Evolutionary conservation across 2,329 filamentous ascomycete species (phyloP), one percentile per base, ranked within the genome.

Genomic region (Apiospora marii): DNA sequence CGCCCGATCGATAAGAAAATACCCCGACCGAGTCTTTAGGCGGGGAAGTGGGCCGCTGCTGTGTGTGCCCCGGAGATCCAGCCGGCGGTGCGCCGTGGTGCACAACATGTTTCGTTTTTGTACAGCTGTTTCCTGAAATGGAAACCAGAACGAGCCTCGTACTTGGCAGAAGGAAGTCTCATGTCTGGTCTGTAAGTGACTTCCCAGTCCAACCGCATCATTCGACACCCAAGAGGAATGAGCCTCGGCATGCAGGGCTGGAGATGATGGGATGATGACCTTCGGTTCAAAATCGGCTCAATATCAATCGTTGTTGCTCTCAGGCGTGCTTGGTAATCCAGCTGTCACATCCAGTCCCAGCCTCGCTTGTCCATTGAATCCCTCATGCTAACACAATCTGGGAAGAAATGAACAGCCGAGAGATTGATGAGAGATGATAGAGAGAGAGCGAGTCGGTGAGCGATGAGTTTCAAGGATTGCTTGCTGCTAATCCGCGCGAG

Each of bases 11-110:
- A 41, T n/a, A 41, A 64, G 58, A 41, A 41, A 64, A 64, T 64
- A 30, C 58, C 34, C 58, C 58, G 58, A 64, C 58, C 58, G 58
- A 64, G 30, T 64, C 58, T 12, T 24, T 37, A 64, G 58, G 58
- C 58, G 58, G 58, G 58, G 58, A 64, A 64, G 58, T 64, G 58
- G 58, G 34, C 58, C 58, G 19, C 58, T 64, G 58, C 22, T 64
- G 58, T 64, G 58, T 34, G 16, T 37, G 53, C 34, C 58, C 58
- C 34, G 34, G 58, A 64, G 58, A 64, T 24, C 19, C 58, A 61
- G 53, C 16, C 16, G 53, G 53, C 30, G 53, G 30, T 49, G 48
- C 48, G 24, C 24, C 22, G 53, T 27, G 27, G 30, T 37, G 30
- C 22, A 37, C 30, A 34, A 12, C 53, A 61, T 61, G 30, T 22